phyloP scores from a whole-genome alignment of 495 filamentous ascomycete genomes.

The Lophium mytilinum region DNA sequence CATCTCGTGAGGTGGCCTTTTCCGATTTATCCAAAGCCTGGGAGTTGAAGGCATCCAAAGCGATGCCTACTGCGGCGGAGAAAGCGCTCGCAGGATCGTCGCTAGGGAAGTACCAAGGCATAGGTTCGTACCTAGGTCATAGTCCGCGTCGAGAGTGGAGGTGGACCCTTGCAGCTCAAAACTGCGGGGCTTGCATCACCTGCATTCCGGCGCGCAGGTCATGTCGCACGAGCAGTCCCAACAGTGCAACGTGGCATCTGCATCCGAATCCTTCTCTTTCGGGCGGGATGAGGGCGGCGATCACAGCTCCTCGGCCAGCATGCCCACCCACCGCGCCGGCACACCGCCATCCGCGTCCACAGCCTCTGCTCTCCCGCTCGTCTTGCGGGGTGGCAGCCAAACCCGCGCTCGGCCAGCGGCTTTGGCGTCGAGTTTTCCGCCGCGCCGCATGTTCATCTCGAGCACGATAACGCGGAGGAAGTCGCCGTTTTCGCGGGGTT shows the following conservation, averaged over 20 bases:
- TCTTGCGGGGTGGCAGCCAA: constrained; percentile 73
- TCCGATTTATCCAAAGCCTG: no score
- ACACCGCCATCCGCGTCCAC: constrained; percentile 4
- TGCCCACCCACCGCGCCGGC: constrained; percentile 18
- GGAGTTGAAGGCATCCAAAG: no score
- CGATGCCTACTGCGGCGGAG: no score
- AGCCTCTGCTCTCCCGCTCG: neutral
- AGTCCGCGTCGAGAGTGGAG: no score
- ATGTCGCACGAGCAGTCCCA: no score
- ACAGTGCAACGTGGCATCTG: neutral
- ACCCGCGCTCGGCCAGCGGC: constrained; percentile 74
- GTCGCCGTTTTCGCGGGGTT: constrained; percentile 85
- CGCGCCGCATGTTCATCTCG: constrained; percentile 94
- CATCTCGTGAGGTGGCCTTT: no score
- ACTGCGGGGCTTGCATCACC: no score
- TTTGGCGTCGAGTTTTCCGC: constrained; percentile 80
- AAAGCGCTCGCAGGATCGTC: no score
- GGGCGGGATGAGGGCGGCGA: neutral
- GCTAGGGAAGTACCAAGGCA: no score
- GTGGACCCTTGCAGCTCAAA: no score
- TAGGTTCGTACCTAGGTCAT: no score
- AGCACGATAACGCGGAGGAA: constrained; percentile 91
- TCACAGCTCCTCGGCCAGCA: constrained; percentile 2
- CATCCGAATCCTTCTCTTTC: neutral
- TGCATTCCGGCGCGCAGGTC: no score